Base-by-base conservation (phyloP, 345 rosid genomes). In the Gossypium herbaceum region DNA sequence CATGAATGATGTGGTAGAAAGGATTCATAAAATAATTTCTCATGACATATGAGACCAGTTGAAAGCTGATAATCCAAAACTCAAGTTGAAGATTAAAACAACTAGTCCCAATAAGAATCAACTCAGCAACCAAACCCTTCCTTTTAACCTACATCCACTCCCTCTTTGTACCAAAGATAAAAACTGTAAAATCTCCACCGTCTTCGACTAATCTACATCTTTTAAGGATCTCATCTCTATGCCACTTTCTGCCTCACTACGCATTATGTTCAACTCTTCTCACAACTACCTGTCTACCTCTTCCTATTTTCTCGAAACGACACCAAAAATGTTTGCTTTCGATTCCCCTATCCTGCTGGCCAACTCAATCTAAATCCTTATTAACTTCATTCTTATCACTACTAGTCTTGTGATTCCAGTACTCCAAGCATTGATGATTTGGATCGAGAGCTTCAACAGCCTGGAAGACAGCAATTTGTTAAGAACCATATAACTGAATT, bases 391-490 rank as follows among this genome's bases (percentile, higher is more conserved):
- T 63, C 7, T 47, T 19, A 34, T 67, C 29, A 8, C 62, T 13
- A 15, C 3, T 51, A 11, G 56, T 80, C 15, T 43, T 89, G 69
- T 87, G 81, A 76, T 77, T 85, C 98, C 98, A 94, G 81, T 92
- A 94, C 75, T 91, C 94, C 54, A 41, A 73, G 57, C 91, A 82
- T 45, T 79, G 89, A 79, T 87, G 97, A 75, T 83, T 78, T 1
- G 92, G 89, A 79, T 94, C 97, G 45, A 92, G 91, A 75, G 90
- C 88, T 88, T 92, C 97, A 1, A 94, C 76, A 51, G 79, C 85
- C 98, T 94, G 54, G 19, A 81, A 39, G 13, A 77, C 20, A 81
- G 50, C 17, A 74, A 77, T 45, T 44, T 63, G 3, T 27, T 20
- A 20, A 64, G 68, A 75, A 71, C 5, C 19, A 75, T 48, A 34